These are phyloP conservation scores for Kuraishia borneana DNA, from an alignment of 805 yeast genomes.

Conservation along the genomic window DNA sequence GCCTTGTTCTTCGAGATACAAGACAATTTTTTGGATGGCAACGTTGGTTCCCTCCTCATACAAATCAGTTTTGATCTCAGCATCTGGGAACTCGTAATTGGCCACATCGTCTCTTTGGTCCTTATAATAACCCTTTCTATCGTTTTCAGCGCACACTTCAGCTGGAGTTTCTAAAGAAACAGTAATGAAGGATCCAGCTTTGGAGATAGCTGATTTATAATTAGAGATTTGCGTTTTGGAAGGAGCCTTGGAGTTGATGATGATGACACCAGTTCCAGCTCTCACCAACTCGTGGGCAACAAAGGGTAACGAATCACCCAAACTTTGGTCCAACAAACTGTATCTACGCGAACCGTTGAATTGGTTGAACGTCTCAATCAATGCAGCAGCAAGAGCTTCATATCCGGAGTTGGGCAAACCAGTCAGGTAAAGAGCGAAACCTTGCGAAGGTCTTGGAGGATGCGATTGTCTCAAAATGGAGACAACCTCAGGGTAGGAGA, in stretches of 20 bases:
- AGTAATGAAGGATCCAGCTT: slow-evolving; percentile 38
- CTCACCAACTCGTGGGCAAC: slow-evolving; percentile 68
- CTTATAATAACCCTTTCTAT: slow-evolving; percentile 38
- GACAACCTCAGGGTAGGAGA: slow-evolving; percentile 94
- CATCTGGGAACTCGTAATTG: slow-evolving; percentile 36
- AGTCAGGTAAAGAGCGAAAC: slow-evolving; percentile 66
- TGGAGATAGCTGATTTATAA: slow-evolving; percentile 31
- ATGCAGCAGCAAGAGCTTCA: slow-evolving; percentile 65
- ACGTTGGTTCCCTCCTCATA: slow-evolving; percentile 48
- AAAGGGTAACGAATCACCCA: slow-evolving; percentile 36
- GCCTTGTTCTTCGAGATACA: slow-evolving; percentile 72
- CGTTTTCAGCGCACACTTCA: slow-evolving; percentile 31
- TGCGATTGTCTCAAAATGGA: slow-evolving; percentile 81
- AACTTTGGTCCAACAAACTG: slow-evolving; percentile 34
- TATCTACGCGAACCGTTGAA: slow-evolving; percentile 76
- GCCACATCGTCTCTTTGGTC: slow-evolving; percentile 34
- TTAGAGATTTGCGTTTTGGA: slow-evolving; percentile 28
- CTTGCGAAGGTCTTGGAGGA: slow-evolving; percentile 86
- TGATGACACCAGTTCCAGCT: slow-evolving; percentile 88
- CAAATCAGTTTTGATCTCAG: slow-evolving; percentile 48
- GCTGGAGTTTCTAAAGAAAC: slow-evolving; percentile 41
- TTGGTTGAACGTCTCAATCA: slow-evolving; percentile 86
- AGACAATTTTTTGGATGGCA: slow-evolving; percentile 64
- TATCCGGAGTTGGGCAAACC: slow-evolving; percentile 50
- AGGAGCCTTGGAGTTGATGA: slow-evolving; percentile 38